Base-by-base conservation (phyloP, 306 rosid species). In the Sicyos baderoa region DNA sequence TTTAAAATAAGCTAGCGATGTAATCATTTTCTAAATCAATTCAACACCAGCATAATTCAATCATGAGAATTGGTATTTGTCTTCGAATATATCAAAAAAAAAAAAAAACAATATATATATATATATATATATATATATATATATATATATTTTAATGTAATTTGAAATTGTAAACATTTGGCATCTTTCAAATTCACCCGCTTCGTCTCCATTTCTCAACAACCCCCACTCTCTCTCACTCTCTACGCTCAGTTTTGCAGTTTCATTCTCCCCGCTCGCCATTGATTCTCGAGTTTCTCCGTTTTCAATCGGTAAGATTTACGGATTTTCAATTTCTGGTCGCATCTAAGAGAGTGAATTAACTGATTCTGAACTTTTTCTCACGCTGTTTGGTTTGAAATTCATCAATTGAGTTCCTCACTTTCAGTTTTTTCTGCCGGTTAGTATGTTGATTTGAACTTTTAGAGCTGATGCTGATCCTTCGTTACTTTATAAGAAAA, bases 161-260 rank as follows among this genome's bases (percentile, higher is more conserved):
- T 55, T 55, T 55, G 61, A 55, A 55, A 11, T 22, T 10, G 32
- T 18, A 32, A 12, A 4, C 12, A 15, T 45, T 3, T 15, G 0
- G 17, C 32, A 54, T 54, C 60, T 54, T 57, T 57, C 42, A 57
- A 57, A 23, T 57, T 25, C 44, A 2, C 44, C 9, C 9, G 44
- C 44, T 37, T 37, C 44, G 35, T 25, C 48, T 60, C 14, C 47
- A 59, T 59, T 60, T 60, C 66, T 29, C 48, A 32, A 45, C 67
- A 9, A n/a, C 66, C 64, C 44, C 19, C 45, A 21, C 65, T 32
- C 45, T 27, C 47, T 6, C 21, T 35, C 67, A 9, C 25, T 29
- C 12, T 58, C 19, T 2, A 9, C 4, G 19, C 44, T 5, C 5
- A 14, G 5, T 27, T 58, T 59, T 35, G 23, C 67, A 35, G 23